These are phyloP conservation scores for apple (Malus domestica) DNA, from an alignment of 306 rosid species.

Conservation along the genomic window DNA sequence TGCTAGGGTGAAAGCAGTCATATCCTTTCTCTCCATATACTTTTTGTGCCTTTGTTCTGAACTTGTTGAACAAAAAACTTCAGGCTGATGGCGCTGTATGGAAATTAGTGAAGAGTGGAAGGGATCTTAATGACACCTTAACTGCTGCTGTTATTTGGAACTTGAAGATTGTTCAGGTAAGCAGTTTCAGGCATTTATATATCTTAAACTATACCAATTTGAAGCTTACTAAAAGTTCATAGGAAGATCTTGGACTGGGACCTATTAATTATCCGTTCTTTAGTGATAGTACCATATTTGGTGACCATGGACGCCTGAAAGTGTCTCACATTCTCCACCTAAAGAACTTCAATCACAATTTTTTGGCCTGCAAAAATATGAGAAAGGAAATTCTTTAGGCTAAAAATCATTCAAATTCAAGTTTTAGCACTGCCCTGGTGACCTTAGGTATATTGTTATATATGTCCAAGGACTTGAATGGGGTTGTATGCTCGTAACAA, in stretches of 20 bases:
- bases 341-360: not conserved
- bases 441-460: not conserved
- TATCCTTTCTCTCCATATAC: not conserved
- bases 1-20: conserved; percentile 5
- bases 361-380: not conserved
- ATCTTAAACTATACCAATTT: not conserved
- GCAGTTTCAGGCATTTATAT: conserved; percentile 18
- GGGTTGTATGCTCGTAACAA: not conserved
- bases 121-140: conserved; percentile 67
- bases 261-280: not conserved
- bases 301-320: not conserved
- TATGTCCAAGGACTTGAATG: not conserved
- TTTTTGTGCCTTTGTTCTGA: not conserved
- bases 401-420: not conserved
- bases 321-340: not conserved
- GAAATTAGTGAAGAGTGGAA: conserved; percentile 61
- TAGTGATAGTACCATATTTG: not conserved
- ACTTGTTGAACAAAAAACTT: conserved; percentile 11
- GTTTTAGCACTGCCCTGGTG: not conserved
- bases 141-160: conserved; percentile 65
- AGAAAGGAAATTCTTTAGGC: not conserved
- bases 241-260: not conserved
- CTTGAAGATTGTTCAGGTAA: conserved; percentile 80
- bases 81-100: conserved; percentile 53
- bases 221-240: conserved; percentile 6